Conservation (phyloP, 2,329 filamentous ascomycete genomes). For the Cyphellophora attinorum region DNA sequence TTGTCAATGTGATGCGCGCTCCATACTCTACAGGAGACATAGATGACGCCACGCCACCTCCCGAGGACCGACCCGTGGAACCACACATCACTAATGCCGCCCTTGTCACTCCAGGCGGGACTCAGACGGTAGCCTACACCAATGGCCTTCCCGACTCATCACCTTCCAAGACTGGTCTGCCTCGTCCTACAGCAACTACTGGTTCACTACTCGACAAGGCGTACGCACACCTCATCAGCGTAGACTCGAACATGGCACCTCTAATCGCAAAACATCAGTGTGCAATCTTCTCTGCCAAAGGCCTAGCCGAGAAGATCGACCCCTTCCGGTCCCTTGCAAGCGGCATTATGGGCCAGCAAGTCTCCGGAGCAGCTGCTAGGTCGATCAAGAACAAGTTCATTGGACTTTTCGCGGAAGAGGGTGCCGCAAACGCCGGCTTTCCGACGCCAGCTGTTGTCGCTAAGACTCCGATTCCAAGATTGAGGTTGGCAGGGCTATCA, state of each 20-base stretch:
- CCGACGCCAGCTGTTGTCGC: constrained; percentile 69
- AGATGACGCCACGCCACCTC: constrained; percentile 27
- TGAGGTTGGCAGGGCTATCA: constrained; percentile 80
- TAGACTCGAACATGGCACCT: constrained; percentile 62
- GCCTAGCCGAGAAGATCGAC: constrained; percentile 75
- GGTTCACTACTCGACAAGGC: constrained; percentile 66
- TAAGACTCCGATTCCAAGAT: constrained; percentile 49
- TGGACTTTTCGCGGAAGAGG: constrained; percentile 51
- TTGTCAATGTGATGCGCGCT: constrained; percentile 36
- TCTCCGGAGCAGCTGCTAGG: constrained; percentile 81
- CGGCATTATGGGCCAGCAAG: constrained; percentile 92
- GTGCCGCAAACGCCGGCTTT: constrained; percentile 39
- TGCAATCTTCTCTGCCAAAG: constrained; percentile 67
- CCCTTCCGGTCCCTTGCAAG: constrained; percentile 76
- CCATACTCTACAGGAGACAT: constrained; percentile 32
- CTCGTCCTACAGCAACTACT: constrained; percentile 48
- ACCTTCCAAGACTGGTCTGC: constrained; percentile 28
- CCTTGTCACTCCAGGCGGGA: constrained; percentile 38
- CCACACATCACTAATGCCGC: constrained; percentile 38
- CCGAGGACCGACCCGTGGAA: constrained; percentile 35
- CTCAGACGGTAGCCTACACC: constrained; percentile 39
- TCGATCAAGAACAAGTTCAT: constrained; percentile 84
- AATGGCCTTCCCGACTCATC: constrained; percentile 25
- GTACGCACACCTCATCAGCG: constrained; percentile 60
- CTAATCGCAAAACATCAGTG: constrained; percentile 70